Evolutionary conservation across 306 rosid genomes (phyloP).

Genomic region (Castanea mollissima): DNA sequence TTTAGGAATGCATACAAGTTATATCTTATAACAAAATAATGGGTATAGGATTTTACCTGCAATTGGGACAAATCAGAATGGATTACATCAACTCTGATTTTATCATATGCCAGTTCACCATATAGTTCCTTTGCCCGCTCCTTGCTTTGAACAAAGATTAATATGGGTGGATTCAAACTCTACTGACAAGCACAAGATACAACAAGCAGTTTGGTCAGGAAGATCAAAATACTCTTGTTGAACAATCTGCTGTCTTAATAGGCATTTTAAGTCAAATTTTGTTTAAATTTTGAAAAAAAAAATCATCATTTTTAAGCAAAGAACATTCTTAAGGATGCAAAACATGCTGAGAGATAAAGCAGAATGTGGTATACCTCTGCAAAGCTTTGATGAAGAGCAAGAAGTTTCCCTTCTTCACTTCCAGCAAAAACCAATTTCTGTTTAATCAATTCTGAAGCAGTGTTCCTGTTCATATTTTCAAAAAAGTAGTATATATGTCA

Average conservation of each 20-base stretch:
- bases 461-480: constrained; percentile 61
- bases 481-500: constrained; percentile 20
- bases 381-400: constrained; percentile 91
- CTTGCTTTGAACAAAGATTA: constrained; percentile 94
- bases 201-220: constrained; percentile 21
- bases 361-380: constrained; percentile 54
- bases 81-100: constrained; percentile 75
- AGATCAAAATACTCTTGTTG: constrained; percentile 12
- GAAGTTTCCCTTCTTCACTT: constrained; percentile 91
- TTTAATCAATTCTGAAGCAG: constrained; percentile 80
- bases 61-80: constrained; percentile 85
- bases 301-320: neutral
- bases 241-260: neutral
- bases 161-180: constrained; percentile 88
- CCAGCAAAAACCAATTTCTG: constrained; percentile 86
- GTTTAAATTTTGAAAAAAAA: constrained; percentile 11
- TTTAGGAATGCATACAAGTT: neutral
- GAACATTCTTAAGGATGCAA: neutral
- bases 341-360: neutral
- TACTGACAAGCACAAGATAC: constrained; percentile 30
- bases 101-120: constrained; percentile 68
- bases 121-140: constrained; percentile 89
- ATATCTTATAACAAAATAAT: constrained; percentile 7
- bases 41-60: constrained; percentile 50
- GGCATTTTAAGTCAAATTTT: neutral